phyloP scores from a whole-genome alignment of 306 rosid species.

The Dalbergia cochinchinensis region DNA sequence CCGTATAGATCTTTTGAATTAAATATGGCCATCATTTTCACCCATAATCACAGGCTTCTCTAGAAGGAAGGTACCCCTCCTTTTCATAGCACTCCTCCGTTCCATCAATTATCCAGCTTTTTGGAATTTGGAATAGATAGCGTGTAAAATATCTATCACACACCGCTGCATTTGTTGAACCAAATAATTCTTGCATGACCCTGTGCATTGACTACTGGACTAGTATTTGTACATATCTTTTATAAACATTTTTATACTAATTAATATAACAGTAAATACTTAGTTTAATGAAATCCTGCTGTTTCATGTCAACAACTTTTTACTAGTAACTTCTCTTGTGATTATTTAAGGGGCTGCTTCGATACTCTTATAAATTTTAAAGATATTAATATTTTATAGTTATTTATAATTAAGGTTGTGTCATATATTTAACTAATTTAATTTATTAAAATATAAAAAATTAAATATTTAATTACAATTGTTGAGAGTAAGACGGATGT shows the following conservation, averaged over 20 bases:
- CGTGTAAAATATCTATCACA: constrained; percentile 37
- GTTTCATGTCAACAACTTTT: not conserved
- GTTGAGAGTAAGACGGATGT: too few relatives aligned
- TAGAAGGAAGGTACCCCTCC: constrained; percentile 30
- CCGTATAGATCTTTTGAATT: constrained; percentile 32
- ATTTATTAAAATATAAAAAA: too few relatives aligned
- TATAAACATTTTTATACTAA: not conserved
- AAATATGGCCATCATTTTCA: constrained; percentile 31
- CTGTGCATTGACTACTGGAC: not conserved
- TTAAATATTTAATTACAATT: too few relatives aligned
- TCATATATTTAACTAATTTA: too few relatives aligned
- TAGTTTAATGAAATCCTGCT: not conserved
- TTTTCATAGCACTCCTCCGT: constrained; percentile 6
- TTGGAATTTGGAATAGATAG: constrained; percentile 10
- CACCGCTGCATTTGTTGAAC: constrained; percentile 39
- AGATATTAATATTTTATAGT: too few relatives aligned
- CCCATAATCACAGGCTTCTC: constrained; percentile 11
- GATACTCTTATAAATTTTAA: too few relatives aligned
- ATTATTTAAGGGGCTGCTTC: too few relatives aligned
- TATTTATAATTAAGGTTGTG: too few relatives aligned
- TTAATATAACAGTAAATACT: not conserved
- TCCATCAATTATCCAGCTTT: constrained; percentile 12
- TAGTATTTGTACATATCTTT: not conserved
- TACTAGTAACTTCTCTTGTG: too few relatives aligned
- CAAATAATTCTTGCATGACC: not conserved